These are phyloP conservation scores for Scutellaria baicalensis DNA, from an alignment of 257 asterid genomes.

Conservation along the genomic window DNA sequence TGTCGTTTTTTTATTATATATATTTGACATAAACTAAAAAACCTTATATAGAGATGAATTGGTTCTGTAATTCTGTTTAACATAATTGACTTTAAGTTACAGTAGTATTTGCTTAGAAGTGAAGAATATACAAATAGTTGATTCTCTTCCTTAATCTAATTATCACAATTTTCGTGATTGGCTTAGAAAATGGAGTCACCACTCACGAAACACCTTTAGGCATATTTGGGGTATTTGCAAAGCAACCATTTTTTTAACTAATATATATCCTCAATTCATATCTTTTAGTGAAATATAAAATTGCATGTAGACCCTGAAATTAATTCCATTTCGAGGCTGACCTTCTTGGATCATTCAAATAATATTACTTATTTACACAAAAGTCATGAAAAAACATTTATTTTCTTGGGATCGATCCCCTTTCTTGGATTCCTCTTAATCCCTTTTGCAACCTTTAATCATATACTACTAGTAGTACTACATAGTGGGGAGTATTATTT, in stretches of 20 bases:
- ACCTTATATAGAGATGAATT: no score
- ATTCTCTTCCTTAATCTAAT: neutral
- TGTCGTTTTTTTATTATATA: no score
- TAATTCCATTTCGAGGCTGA: constrained; percentile 13
- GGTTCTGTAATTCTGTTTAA: no score
- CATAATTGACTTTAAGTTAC: no score
- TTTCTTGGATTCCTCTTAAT: constrained; percentile 5
- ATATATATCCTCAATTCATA: neutral
- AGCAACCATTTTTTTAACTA: constrained; percentile 7
- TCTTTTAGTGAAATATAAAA: neutral
- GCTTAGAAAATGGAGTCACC: neutral
- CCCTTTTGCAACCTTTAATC: neutral
- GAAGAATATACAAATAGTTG: neutral
- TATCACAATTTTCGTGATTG: neutral
- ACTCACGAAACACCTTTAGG: neutral
- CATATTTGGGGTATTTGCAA: neutral
- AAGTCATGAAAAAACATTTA: constrained; percentile 14
- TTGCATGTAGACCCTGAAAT: neutral
- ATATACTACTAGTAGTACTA: neutral
- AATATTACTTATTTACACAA: constrained; percentile 4
- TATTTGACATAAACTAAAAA: no score
- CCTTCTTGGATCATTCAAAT: constrained; percentile 38
- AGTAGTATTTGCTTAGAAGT: constrained; percentile 13
- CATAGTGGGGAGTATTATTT: no score
- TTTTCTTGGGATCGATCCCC: constrained; percentile 26